Evolutionary conservation across 345 rosid genomes (phyloP), one percentile per base, ranked within the genome.

Genomic region (Lagerstroemia speciosa): DNA sequence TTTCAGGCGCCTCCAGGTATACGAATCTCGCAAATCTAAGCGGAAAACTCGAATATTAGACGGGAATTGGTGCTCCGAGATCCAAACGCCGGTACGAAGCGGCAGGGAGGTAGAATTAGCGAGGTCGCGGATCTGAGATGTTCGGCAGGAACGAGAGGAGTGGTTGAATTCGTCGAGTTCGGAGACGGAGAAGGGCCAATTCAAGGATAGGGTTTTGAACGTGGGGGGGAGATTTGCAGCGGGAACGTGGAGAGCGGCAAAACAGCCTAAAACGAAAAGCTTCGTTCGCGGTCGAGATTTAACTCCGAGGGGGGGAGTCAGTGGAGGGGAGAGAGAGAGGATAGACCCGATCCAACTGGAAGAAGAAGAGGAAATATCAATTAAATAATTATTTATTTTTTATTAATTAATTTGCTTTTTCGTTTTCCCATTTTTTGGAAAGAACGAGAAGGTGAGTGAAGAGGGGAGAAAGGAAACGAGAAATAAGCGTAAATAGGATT

Each of bases 201-300:
- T 57, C 31, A 37, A 29, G 43, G 52, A 29, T 71, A 71, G 74
- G 74, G 74, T 71, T 71, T 71, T 63, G 74, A 67, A 32, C 52
- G 30, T 40, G 69, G 57, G 34, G 34, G 46, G 50, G 58, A 33
- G 27, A 30, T 61, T 64, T 36, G 74, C 74, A 71, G 74, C 69
- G 74, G 74, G 74, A 71, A 71, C 37, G 24, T 22, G 63, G 34
- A 65, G 74, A 65, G 74, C 74, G 74, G 64, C 74, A 65, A 62
- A 61, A 29, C 48, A 64, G 67, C 62, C 50, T 30, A 64, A 64
- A 64, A 30, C 38, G 53, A 30, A 34, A 63, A 8, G 62, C 46
- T 62, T 17, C 52, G 53, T 69, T 69, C 65, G 71, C 72, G 53
- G 65, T 57, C 71, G 45, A 69, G 71, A 58, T 69, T 69, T 61